Evolutionary conservation across 805 yeast genomes (phyloP), one percentile per base, ranked within the genome.

Genomic region (Yamadazyma ubonensis): DNA sequence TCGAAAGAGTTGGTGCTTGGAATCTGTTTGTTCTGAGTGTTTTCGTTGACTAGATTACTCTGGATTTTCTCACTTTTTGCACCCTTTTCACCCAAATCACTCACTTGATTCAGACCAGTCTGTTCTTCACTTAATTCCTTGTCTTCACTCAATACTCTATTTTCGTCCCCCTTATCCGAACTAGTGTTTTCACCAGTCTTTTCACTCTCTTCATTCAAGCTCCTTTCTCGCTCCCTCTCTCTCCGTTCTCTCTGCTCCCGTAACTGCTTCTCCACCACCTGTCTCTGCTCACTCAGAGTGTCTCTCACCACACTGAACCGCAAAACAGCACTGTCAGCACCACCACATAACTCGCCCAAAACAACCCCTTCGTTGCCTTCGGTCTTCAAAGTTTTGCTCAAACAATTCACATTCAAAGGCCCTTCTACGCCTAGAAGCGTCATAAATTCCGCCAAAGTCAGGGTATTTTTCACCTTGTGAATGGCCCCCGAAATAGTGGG

Each of bases 251-350:
- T 40, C 46, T 39, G 54, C 39, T 26, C 39, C 50, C 18, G 46
- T 27, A 58, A 38, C 44, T 60, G 61, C 29, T 46, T 17, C 23
- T 41, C 38, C 2, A 44, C 49, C 10, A 51, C 42, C 14, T 49
- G 41, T 21, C 55, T 45, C 41, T 63, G 68, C 33, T 58, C 61
- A 14, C 37, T 49, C 18, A 14, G 18, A 5, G 48, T 50, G 25
- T 31, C 40, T 21, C 46, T 46, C 3, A 44, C 28, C 37, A 48
- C 53, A 12, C 33, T 47, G 29, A 64, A 45, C 30, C 70, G 42
- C 11, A 60, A 41, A 6, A 58, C 67, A 8, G 56, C 46, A 42
- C 53, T 61, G 6, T 47, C 39, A 2, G 42, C 44, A 33, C 44
- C 49, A 26, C 67, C 58, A 18, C 56, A 46, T 7, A 61, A 6